Conservation (phyloP, 1,284 basidiomycete genomes). For the Vanrija sp. region DNA sequence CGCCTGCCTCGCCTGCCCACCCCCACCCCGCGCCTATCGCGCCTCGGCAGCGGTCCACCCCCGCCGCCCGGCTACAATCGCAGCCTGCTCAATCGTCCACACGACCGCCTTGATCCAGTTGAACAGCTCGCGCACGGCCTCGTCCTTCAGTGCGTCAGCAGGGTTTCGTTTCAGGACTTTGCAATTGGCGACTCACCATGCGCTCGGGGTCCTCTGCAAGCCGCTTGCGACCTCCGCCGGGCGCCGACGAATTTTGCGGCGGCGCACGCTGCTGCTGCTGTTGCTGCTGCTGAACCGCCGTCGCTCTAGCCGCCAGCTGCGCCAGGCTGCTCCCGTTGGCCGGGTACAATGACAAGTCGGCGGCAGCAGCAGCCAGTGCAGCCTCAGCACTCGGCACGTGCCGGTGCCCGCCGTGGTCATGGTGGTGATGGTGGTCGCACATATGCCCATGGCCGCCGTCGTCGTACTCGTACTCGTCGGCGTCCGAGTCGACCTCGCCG, state of each 20-base stretch:
- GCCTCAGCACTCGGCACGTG: too few relatives aligned
- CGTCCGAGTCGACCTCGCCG: conserved; percentile 21
- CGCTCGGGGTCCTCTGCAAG: conserved; percentile 40
- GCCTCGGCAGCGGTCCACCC: conserved; percentile 13
- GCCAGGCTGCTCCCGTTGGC: not conserved
- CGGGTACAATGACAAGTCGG: not conserved
- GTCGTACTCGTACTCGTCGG: conserved; percentile 19
- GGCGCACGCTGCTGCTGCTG: not conserved
- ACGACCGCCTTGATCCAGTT: conserved; percentile 50
- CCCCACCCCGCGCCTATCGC: not conserved
- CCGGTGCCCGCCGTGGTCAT: not conserved
- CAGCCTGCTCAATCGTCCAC: conserved; percentile 49
- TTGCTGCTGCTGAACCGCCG: not conserved
- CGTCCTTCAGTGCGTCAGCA: conserved; percentile 30
- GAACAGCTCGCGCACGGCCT: conserved; percentile 46
- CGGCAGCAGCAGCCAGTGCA: not conserved
- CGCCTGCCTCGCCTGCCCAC: not conserved
- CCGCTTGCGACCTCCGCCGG: conserved; percentile 8
- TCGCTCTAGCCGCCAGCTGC: too few relatives aligned
- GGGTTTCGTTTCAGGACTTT: not conserved
- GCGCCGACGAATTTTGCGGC: conserved; percentile 1
- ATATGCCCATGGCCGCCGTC: not conserved
- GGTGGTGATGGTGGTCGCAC: conserved; percentile 5
- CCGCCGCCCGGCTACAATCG: conserved; percentile 39
- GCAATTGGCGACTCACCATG: conserved; percentile 25